Evolutionary conservation across 768 basidiomycete genomes (phyloP).

Genomic region (Termitomyces sp.): DNA sequence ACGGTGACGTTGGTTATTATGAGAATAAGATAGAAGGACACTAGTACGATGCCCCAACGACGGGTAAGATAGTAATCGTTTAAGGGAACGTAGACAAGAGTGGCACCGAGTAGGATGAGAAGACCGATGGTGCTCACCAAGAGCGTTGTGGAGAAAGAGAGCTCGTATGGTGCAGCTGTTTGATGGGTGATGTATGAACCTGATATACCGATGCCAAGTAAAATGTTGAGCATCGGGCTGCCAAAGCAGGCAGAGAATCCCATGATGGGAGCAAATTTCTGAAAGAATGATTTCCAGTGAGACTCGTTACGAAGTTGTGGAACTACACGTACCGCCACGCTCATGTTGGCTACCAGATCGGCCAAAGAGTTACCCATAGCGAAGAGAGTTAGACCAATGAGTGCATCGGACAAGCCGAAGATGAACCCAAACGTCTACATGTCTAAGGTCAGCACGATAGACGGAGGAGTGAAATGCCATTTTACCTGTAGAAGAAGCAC

Average conservation of each 20-base stretch:
- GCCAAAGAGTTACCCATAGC: conserved; percentile 96
- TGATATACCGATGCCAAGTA: conserved; percentile 88
- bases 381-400: conserved; percentile 95
- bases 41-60: conserved; percentile 80
- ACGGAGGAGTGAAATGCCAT: conserved; percentile 14
- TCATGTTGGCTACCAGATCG: conserved; percentile 96
- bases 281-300: not conserved
- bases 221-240: conserved; percentile 89
- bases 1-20: conserved; percentile 82
- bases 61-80: conserved; percentile 81
- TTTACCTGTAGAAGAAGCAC: conserved; percentile 83
- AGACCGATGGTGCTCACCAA: conserved; percentile 83
- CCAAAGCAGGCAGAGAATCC: conserved; percentile 95
- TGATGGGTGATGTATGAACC: conserved; percentile 82
- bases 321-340: conserved; percentile 72
- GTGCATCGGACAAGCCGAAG: conserved; percentile 94
- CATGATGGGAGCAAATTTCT: conserved; percentile 91
- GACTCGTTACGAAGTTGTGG: not conserved
- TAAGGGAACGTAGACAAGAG: conserved; percentile 79
- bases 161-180: conserved; percentile 58
- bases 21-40: conserved; percentile 67
- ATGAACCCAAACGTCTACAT: conserved; percentile 86
- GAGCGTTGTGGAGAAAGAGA: conserved; percentile 81
- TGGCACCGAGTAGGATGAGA: conserved; percentile 70
- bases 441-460: conserved; percentile 1